phyloP scores from a whole-genome alignment of 1,284 basidiomycete genomes.

The Apiotrichum domesticum region DNA sequence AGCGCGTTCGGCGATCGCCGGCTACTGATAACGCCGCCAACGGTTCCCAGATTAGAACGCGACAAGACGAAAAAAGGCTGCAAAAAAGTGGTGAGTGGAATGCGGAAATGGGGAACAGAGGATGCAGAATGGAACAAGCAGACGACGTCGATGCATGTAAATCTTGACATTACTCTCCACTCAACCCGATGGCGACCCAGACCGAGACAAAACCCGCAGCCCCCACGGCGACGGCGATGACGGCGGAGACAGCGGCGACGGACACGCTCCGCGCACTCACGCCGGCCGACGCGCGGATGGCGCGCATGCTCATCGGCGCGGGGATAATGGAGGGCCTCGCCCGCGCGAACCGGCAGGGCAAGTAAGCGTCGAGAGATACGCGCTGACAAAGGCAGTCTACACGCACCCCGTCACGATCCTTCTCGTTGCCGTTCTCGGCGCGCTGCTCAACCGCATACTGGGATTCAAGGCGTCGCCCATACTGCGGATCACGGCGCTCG shows the following conservation, averaged over 20 bases:
- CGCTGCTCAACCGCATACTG: constrained; percentile 56
- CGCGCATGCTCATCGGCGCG: constrained; percentile 63
- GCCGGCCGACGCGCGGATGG: constrained; percentile 54
- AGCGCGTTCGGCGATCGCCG: too few species aligned
- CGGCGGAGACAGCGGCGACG: not conserved
- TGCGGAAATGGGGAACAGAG: too few species aligned
- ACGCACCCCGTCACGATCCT: constrained; percentile 56
- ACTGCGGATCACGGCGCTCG: constrained; percentile 52
- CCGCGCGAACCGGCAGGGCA: constrained; percentile 61
- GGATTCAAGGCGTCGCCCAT: constrained; percentile 58
- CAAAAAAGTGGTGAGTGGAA: too few species aligned
- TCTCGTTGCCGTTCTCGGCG: constrained; percentile 58
- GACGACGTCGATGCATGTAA: too few species aligned
- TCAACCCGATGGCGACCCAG: not conserved
- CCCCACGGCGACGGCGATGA: not conserved
- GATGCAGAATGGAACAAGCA: too few species aligned
- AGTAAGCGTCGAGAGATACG: constrained; percentile 15
- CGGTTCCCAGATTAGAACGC: too few species aligned
- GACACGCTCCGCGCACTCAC: constrained; percentile 32
- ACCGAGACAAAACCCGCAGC: too few species aligned
- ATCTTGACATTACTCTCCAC: too few species aligned
- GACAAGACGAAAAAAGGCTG: too few species aligned
- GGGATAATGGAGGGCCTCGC: constrained; percentile 65
- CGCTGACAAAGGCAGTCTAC: not conserved
- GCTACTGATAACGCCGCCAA: too few species aligned